Percentiles rank a stretch among this genome's conserved stretches.
Conservation (phyloP, 2,329 filamentous ascomycete species). For the Talaromyces rugulosus region DNA sequence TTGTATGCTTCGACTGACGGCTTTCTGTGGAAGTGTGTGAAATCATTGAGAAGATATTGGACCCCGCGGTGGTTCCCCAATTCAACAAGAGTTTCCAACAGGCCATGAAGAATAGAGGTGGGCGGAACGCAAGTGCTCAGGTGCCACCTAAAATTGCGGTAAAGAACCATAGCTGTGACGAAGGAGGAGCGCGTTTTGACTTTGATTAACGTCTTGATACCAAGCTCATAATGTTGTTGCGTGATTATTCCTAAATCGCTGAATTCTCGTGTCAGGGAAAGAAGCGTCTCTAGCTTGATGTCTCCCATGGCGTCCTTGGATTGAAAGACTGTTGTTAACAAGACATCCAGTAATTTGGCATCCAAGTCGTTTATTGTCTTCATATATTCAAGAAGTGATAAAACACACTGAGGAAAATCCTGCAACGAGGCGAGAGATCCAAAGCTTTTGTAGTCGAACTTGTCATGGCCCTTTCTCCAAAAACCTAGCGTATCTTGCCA, state of each 20-base stretch:
- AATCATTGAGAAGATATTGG: conserved; percentile 40
- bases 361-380: neutral
- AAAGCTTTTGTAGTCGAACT: conserved; percentile 10
- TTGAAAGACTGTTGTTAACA: conserved; percentile 24
- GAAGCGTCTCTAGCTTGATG: conserved; percentile 26
- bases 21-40: conserved; percentile 27
- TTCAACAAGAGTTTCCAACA: conserved; percentile 23
- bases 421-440: conserved; percentile 10
- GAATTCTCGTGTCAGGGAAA: conserved; percentile 26
- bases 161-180: conserved; percentile 33
- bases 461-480: conserved; percentile 19
- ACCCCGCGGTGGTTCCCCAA: conserved; percentile 34
- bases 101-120: conserved; percentile 18
- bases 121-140: conserved; percentile 21
- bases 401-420: conserved; percentile 19
- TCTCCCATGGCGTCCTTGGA: conserved; percentile 22
- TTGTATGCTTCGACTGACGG: conserved; percentile 32
- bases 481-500: conserved; percentile 30
- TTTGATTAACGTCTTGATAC: conserved; percentile 27
- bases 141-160: conserved; percentile 37
- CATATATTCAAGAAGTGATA: conserved; percentile 19
- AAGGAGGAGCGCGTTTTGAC: conserved; percentile 24
- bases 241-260: conserved; percentile 21
- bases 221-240: conserved; percentile 22
- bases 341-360: conserved; percentile 18